These are phyloP conservation scores for Venturia carpophila DNA, from an alignment of 2,329 filamentous ascomycete genomes.

Conservation along the genomic window DNA sequence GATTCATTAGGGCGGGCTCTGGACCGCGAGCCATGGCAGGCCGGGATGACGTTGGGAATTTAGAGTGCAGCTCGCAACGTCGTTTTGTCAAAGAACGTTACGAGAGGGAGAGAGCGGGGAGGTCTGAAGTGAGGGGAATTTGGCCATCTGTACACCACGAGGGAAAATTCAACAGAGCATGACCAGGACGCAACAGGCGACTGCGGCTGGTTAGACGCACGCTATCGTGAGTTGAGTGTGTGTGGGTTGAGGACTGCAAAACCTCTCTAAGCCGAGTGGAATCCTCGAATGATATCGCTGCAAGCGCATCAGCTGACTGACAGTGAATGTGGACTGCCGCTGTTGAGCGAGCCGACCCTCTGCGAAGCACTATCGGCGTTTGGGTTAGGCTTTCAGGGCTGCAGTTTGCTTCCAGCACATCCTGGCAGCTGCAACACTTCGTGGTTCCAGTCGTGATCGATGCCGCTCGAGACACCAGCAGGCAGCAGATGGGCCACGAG, in stretches of 20 bases:
- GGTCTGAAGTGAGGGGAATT: background rate
- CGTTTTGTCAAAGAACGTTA: background rate
- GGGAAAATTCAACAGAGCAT: constrained; percentile 15
- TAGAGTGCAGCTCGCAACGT: background rate
- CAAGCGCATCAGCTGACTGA: background rate
- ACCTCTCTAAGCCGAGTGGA: background rate
- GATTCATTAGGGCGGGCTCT: background rate
- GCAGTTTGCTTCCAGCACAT: constrained; percentile 1
- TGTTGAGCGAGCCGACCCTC: constrained; percentile 4
- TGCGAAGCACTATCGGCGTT: background rate
- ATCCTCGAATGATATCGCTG: background rate
- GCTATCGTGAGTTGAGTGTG: constrained; percentile 15
- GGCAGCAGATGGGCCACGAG: background rate
- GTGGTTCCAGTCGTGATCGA: background rate
- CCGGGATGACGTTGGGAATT: constrained; percentile 5
- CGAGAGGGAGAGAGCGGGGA: constrained; percentile 2
- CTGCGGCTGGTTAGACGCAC: background rate
- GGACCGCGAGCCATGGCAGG: constrained; percentile 11
- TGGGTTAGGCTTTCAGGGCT: constrained; percentile 1
- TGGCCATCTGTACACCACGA: constrained; percentile 8
- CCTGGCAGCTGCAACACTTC: background rate
- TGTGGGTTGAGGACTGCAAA: constrained; percentile 10
- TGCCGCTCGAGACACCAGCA: background rate
- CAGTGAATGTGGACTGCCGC: background rate
- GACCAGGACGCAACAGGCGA: constrained; percentile 12